These are phyloP conservation scores for Neodidymelliopsis sp. DNA, from an alignment of 2,329 filamentous ascomycete species.

Conservation along the genomic window DNA sequence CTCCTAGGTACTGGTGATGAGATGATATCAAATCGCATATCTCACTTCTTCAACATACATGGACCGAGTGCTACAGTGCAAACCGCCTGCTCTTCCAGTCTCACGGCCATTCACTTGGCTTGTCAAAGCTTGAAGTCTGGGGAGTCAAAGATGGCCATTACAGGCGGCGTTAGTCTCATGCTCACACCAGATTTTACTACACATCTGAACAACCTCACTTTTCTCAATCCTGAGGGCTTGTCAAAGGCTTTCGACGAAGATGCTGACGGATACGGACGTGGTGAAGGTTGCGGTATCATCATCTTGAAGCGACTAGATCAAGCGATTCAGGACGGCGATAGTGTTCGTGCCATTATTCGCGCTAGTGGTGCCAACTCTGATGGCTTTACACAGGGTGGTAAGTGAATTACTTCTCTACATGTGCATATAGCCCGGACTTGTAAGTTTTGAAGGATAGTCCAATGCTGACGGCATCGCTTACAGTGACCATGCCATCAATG, in stretches of 20 bases:
- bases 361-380: constrained; percentile 33
- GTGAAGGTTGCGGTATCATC: constrained; percentile 61
- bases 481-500: constrained; percentile 36
- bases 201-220: too few relatives aligned
- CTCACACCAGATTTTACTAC: background rate
- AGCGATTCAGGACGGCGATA: constrained; percentile 31
- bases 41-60: background rate
- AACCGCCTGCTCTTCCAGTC: background rate
- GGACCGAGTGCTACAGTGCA: background rate
- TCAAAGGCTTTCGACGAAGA: constrained; percentile 53
- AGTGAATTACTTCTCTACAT: constrained; percentile 53
- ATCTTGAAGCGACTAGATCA: constrained; percentile 35
- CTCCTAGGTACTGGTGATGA: too few relatives aligned
- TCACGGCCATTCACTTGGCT: constrained; percentile 1
- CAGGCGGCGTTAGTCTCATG: background rate
- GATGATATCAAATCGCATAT: too few relatives aligned
- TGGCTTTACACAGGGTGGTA: constrained; percentile 27
- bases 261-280: constrained; percentile 69
- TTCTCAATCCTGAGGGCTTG: background rate
- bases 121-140: background rate
- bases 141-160: background rate
- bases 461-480: constrained; percentile 40
- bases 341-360: constrained; percentile 39
- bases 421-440: constrained; percentile 46
- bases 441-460: constrained; percentile 32